Base-by-base conservation (phyloP, 2,329 filamentous ascomycete species). In the Sphaerostilbella broomeana region DNA sequence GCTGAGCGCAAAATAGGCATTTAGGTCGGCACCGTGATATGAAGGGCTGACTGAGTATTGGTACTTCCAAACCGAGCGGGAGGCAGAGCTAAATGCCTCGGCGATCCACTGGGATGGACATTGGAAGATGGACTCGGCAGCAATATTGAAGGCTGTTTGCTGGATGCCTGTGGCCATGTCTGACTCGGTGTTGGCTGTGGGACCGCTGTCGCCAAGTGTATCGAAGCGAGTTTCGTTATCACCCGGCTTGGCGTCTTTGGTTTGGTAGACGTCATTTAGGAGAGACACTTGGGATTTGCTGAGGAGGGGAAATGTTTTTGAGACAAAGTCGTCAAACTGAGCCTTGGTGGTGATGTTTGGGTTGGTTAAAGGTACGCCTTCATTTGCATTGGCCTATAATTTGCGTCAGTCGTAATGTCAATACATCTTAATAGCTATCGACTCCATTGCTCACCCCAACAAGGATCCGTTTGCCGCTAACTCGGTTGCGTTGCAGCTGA, bases 101-200 rank as follows among this genome's bases (percentile, higher is more conserved):
- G 68, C 66, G 40, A 77, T 56, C 73, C 72, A 77, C 53, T 77
- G 76, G 0, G 68, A 65, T 0, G 73, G 68, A 50, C 75, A 79
- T 29, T 70, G 61, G 44, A 77, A 77, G 2, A 70, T 72, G 1
- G 67, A 61, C 53, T 79, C 75, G 28, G 67, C 71, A 45, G 70
- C 72, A 33, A 78, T 67, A 49, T 75, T 72, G 43, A 63, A 57
- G 7, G 64, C 70, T 18, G 68, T 64, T 48, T 79, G 73, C 45
- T 77, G 73, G 49, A 74, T 72, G 17, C 74, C 74, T 2, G 64
- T 68, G 2, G 61, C 71, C 22, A 64, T 62, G 20, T 61, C 59
- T 15, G 67, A 70, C 27, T 72, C 62, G 25, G 70, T 71, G 15
- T 76, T 55, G 1, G 73, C 70, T 4, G 64, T 75, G 1, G 64